phyloP scores from a whole-genome alignment of 495 filamentous ascomycete genomes.

The Neurospora pannonica region DNA sequence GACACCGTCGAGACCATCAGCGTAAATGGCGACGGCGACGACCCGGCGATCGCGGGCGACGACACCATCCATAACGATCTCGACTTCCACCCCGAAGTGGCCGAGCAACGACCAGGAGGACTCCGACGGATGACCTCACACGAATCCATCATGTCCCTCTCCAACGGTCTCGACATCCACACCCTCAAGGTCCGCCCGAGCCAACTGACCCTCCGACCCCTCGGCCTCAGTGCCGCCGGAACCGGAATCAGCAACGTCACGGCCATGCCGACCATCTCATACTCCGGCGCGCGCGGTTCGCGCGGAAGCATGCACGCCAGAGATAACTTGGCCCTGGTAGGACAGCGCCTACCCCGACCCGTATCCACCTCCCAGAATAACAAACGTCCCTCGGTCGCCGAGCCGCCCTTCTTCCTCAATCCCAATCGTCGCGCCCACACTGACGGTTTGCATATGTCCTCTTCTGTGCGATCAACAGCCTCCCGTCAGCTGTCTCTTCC shows the following conservation, averaged over 20 bases:
- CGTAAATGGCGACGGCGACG: neutral
- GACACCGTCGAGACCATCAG: conserved; percentile 7
- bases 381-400: neutral
- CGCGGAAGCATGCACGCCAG: conserved; percentile 29
- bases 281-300: conserved; percentile 20
- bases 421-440: conserved; percentile 4
- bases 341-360: conserved; percentile 11
- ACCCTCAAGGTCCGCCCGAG: conserved; percentile 43
- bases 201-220: conserved; percentile 37
- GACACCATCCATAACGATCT: neutral
- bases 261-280: conserved; percentile 30
- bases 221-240: conserved; percentile 33
- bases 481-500: conserved; percentile 10
- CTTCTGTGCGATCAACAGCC: neutral
- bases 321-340: conserved; percentile 26
- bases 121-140: conserved; percentile 38
- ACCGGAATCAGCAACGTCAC: conserved; percentile 32
- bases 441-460: conserved; percentile 16
- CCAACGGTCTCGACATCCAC: conserved; percentile 46
- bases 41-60: neutral
- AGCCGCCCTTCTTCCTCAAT: conserved; percentile 7
- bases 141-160: conserved; percentile 46
- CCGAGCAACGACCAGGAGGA: conserved; percentile 5
- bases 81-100: conserved; percentile 8
- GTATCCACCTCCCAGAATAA: neutral